Evolutionary conservation across 1,284 basidiomycete genomes (phyloP), one percentile per base, ranked within the genome.

Genomic region (Trichosporon sp.): DNA sequence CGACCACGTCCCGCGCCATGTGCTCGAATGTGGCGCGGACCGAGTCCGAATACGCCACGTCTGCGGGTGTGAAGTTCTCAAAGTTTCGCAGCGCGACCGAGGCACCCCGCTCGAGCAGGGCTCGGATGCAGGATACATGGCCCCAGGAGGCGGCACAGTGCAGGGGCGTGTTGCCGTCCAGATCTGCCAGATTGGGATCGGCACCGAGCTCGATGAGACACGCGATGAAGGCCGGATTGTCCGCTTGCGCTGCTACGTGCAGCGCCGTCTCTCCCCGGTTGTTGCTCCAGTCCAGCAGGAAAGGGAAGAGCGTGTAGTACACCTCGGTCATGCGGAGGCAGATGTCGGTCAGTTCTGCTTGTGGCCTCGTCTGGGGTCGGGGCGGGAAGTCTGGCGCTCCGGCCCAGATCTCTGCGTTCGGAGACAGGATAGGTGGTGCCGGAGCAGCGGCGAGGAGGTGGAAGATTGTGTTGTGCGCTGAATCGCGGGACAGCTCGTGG

Each of bases 241-340:
- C 96, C 73, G 91, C 92, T 75, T 94, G 86, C 65, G 94, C 90
- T 1, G 94, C 93, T 69, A 92, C 86, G 83, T 98, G 95, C 5
- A 98, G 85, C 0, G 95, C 91, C 0, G 96, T 97, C 83, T 91
- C 94, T 21, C 94, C 94, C 56, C 91, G 89, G 7, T 88, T 85
- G 82, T 97, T 96, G 46, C 91, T 90, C 93, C 94, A 96, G 82
- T 97, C 93, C 65, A 96, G 85, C 64, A 93, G 90, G 82, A 91
- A 91, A 0, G 91, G 88, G 70, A 85, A 84, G 54, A 79, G 74
- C 4, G 76, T 76, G 67, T 75, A 72, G 66, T 81, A 82, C 31
- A 79, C 73, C 31, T 78, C 69, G 4, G 78, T 78, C 81, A 81
- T 80, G 14, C 77, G 75, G 2, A 79, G 71, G 10, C 75, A 72